Conservation (phyloP, 177 flowering plant species). For the Vitis hybrid region DNA sequence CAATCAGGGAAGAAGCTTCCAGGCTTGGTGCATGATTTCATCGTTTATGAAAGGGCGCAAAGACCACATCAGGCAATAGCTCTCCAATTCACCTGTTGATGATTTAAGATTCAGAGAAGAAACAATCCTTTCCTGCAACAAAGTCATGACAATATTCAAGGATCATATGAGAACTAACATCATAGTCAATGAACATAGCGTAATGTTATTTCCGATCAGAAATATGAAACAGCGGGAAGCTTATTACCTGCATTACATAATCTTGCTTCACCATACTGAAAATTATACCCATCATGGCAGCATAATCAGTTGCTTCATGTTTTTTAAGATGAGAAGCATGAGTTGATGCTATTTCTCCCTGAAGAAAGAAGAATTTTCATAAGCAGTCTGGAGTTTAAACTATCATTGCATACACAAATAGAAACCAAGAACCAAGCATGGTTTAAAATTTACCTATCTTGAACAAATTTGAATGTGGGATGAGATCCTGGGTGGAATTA, state of each 20-base stretch:
- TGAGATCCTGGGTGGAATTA: no score
- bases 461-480: no score
- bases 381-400: neutral
- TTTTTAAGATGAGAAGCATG: constrained; percentile 14
- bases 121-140: constrained; percentile 65
- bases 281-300: constrained; percentile 44
- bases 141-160: neutral
- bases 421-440: neutral
- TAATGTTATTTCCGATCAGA: neutral
- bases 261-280: constrained; percentile 68
- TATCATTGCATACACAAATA: neutral
- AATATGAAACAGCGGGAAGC: neutral
- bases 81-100: constrained; percentile 57
- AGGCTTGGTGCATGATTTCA: constrained; percentile 53
- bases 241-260: constrained; percentile 65
- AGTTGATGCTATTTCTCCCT: constrained; percentile 34
- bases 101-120: constrained; percentile 42
- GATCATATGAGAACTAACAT: no score
- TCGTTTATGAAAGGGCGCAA: constrained; percentile 70
- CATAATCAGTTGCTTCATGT: constrained; percentile 40
- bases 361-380: constrained; percentile 4
- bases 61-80: constrained; percentile 76
- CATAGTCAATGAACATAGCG: no score
- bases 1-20: constrained; percentile 45
- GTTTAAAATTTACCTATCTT: neutral